Conservation (phyloP, 495 filamentous ascomycete genomes). For the Talaromyces nanjingensis region DNA sequence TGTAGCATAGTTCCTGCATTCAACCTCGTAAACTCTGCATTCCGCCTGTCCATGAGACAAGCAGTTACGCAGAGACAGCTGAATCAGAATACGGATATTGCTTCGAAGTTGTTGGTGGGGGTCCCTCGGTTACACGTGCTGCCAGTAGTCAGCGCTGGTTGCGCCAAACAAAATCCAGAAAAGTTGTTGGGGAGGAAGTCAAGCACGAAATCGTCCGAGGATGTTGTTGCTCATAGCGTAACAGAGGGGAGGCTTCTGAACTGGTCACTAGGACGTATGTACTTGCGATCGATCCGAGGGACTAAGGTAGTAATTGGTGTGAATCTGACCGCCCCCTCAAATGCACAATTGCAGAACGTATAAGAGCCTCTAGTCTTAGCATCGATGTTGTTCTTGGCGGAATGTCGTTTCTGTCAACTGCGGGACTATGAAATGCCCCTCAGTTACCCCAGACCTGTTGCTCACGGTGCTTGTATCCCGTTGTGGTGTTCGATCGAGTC, state of each 20-base stretch:
- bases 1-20: neutral
- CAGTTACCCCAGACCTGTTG: neutral
- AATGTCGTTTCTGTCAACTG: neutral
- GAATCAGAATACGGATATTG: neutral
- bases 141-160: neutral
- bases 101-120: neutral
- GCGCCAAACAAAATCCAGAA: neutral
- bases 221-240: neutral
- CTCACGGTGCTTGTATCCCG: neutral
- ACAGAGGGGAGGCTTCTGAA: neutral
- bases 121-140: constrained; percentile 10
- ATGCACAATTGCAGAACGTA: neutral
- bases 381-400: neutral
- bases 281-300: neutral
- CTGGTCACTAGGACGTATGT: neutral
- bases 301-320: neutral
- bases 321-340: neutral
- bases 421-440: neutral
- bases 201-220: neutral
- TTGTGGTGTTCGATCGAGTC: constrained; percentile 1
- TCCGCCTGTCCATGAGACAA: neutral
- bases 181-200: neutral
- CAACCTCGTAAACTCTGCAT: neutral
- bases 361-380: neutral
- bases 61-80: neutral